Evolutionary conservation across 1,284 basidiomycete species (phyloP).

Genomic region (Takashimella tepidaria): DNA sequence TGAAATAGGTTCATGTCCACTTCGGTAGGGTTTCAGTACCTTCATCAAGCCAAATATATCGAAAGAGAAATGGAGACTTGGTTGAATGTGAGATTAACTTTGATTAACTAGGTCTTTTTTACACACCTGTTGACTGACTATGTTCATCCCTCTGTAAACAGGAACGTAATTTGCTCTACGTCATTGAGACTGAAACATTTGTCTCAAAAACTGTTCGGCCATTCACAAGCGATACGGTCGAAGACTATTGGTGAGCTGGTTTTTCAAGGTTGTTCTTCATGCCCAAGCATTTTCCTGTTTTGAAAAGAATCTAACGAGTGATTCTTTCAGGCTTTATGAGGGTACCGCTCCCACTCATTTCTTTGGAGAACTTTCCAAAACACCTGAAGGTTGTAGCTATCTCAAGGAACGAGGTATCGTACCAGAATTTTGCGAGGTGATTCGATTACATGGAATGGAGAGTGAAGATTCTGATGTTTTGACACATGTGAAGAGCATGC

Average conservation of each 20-base stretch:
- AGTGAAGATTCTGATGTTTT: conserved; percentile 76
- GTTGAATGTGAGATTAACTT: conserved; percentile 76
- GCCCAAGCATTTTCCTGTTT: not conserved
- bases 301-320: too few relatives aligned
- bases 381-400: conserved; percentile 85
- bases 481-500: conserved; percentile 83
- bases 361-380: conserved; percentile 96
- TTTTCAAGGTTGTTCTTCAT: conserved; percentile 5
- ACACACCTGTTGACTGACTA: too few relatives aligned
- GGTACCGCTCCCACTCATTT: conserved; percentile 90
- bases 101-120: too few relatives aligned
- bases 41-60: conserved; percentile 87
- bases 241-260: conserved; percentile 47
- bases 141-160: too few relatives aligned
- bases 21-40: conserved; percentile 82
- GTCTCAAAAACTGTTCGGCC: conserved; percentile 44
- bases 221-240: conserved; percentile 31
- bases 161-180: conserved; percentile 47
- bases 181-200: conserved; percentile 46
- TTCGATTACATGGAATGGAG: conserved; percentile 80
- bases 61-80: conserved; percentile 92
- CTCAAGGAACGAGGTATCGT: conserved; percentile 88
- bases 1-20: conserved; percentile 85
- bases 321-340: conserved; percentile 58
- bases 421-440: conserved; percentile 81